phyloP scores from a whole-genome alignment of 371 early-diverging fungal genomes.

The Synchytrium microbalum region DNA sequence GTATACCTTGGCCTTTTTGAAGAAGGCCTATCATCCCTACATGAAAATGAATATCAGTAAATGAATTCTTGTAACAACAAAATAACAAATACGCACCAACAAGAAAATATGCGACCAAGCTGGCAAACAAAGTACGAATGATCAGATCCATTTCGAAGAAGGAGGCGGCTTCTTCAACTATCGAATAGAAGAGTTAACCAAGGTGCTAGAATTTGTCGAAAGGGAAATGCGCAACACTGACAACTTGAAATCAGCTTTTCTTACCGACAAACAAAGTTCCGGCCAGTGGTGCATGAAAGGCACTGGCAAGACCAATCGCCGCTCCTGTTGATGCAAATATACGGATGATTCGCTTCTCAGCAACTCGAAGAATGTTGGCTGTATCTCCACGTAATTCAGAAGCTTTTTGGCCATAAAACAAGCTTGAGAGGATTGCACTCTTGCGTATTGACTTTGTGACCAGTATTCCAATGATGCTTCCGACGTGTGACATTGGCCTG shows the following conservation, averaged over 20 bases:
- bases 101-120: background rate
- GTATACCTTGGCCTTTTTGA: background rate
- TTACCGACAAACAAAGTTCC: background rate
- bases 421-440: background rate
- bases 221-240: no score
- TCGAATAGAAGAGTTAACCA: no score
- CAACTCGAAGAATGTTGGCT: background rate
- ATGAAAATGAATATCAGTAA: no score
- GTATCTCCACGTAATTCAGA: background rate
- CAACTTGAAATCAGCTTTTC: no score
- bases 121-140: background rate
- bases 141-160: background rate
- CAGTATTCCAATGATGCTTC: background rate
- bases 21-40: no score
- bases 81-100: background rate
- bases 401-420: background rate
- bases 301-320: background rate
- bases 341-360: background rate
- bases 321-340: background rate
- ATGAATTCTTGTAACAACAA: no score
- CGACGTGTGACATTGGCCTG: slow-evolving; percentile 5
- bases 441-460: slow-evolving; percentile 4
- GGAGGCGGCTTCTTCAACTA: background rate
- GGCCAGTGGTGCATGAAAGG: background rate
- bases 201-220: no score